Evolutionary conservation across 352 stramenopile genomes (phyloP), one percentile per base, ranked within the genome.

Genomic region (Globisporangium cederbergense): DNA sequence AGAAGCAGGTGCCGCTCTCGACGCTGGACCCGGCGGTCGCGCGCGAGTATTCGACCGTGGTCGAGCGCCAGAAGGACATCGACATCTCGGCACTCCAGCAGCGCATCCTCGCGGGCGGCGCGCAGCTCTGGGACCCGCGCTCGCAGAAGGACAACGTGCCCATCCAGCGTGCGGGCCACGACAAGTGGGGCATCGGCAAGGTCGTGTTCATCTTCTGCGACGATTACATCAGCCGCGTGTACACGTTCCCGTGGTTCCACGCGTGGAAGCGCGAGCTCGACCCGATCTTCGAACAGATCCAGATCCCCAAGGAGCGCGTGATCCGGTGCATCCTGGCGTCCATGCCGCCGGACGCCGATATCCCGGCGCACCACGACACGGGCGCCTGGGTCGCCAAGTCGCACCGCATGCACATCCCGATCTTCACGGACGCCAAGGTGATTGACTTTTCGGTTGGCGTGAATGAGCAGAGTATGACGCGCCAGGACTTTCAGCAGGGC

Each of bases 171-270:
- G 91, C 97, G 14, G 96, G 91, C 28, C 97, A 99, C 77, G 97
- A 99, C 83, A 84, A 78, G 46, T 99, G 97, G 96, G 97, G 97
- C 58, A 99, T 99, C 65, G 90, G 92, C 72, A 99, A 99, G 74
- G 96, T 99, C 64, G 91, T 98, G 11, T 96, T 99, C 61, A 81
- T 99, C 50, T 99, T 99, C 81, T 98, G 93, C 68, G 97, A 99
- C 81, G 97, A 99, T 79, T 99, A 99, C 73, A 79, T 99, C 42
- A 88, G 94, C 67, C 87, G 86, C 28, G 90, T 98, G 34, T 99
- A 98, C 75, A 89, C 89, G 22, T 92, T 99, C 53, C 97, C 97
- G 16, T 99, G 91, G 87, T 98, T 93, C 68, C 78, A 97, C 70
- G 59, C 79, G 16, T 96, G 86, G 87, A 82, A 87, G 54, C 65